These are phyloP conservation scores for Trichoderma koningii DNA, from an alignment of 2,329 filamentous ascomycete species.

Conservation along the genomic window DNA sequence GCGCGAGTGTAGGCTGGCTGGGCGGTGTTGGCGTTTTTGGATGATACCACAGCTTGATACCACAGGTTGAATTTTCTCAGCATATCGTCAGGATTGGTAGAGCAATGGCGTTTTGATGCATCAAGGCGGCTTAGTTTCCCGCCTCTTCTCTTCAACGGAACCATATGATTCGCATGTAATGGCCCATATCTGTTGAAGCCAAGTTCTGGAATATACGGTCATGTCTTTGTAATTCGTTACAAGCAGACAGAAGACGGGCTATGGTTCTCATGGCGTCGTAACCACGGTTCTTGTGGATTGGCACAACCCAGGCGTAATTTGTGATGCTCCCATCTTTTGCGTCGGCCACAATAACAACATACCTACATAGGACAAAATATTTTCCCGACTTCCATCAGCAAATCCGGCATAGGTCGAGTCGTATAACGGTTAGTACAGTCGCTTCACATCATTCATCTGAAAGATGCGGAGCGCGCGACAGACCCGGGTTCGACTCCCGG, in stretches of 20 bases:
- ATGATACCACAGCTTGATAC: constrained; percentile 39
- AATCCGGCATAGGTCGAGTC: constrained; percentile 17
- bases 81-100: too few species aligned
- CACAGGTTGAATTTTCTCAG: constrained; percentile 25
- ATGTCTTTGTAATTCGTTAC: too few species aligned
- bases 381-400: neutral
- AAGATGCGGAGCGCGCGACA: constrained; percentile 23
- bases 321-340: too few species aligned
- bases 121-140: neutral
- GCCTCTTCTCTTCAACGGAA: too few species aligned
- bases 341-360: too few species aligned
- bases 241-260: too few species aligned
- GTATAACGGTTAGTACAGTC: constrained; percentile 25
- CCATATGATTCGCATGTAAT: too few species aligned
- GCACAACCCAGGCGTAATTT: too few species aligned
- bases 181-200: too few species aligned
- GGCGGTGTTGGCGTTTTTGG: constrained; percentile 31
- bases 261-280: too few species aligned
- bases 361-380: neutral
- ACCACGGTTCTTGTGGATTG: too few species aligned
- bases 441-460: constrained; percentile 17
- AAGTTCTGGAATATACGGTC: too few species aligned
- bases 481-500: constrained; percentile 26
- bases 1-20: constrained; percentile 36
- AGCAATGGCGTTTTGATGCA: neutral